Base-by-base conservation (phyloP, 768 basidiomycete genomes). In the Auricularia sp. region DNA sequence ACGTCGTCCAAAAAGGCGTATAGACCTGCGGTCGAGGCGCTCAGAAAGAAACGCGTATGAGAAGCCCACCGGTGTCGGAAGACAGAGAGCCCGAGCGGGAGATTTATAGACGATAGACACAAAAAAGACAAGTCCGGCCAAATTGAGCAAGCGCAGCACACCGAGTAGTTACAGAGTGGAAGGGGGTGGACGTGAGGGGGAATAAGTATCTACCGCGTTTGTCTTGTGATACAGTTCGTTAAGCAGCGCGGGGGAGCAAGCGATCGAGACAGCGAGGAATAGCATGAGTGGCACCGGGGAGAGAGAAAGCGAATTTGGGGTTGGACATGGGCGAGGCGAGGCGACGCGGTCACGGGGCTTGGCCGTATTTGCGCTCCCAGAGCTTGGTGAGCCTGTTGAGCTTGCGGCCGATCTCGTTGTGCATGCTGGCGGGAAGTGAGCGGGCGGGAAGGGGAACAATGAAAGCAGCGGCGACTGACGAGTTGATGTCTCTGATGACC, bases 401-500 rank as follows among this genome's bases (percentile, higher is more conserved):
- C 34, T 59, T 59, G 56, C 56, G 56, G 6, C 29, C 14, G 18
- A 59, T 59, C 34, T 59, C 56, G 34, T 10, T 10, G 56, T 59
- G 56, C 56, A 59, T 59, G 10, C 47, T 51, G 47, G 29, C 47
- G 21, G 21, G 18, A 18, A 8, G 47, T 5, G 47, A 18, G 21
- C 18, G 47, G 18, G 47, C 47, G 47, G 14, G 11, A 18, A 18
- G 47, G 18, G 14, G 10, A 21, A 6, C 6, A 10, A 18, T 8
- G 21, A 1, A 18, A 51, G 47, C 7, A 7, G 47, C 6, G 18
- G 2, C 2, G 47, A 51, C 47, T 5, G 1, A 51, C 56, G 56
- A 59, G 34, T 59, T 59, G 56, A 59, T 59, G 56, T 59, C 56
- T 24, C 14, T 59, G 56, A 59, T 59, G 56, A 59, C 56, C 29